Evolutionary conservation across 2,329 filamentous ascomycete genomes (phyloP).

Genomic region (Hypoxylon sp.): DNA sequence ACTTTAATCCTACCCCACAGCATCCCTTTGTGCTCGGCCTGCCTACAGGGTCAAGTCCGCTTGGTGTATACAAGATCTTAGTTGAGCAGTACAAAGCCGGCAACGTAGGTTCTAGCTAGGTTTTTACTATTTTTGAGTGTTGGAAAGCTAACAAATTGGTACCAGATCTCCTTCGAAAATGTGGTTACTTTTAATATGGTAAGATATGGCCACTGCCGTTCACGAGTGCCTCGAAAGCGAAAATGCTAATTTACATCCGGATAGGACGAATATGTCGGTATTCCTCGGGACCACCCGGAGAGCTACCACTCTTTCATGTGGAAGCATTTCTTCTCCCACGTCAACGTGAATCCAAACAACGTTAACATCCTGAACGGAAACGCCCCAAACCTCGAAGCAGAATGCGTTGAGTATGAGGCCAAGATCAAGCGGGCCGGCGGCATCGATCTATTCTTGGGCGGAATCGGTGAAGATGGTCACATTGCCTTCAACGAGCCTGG

Average conservation of each 20-base stretch:
- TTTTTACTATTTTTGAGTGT: constrained; percentile 3
- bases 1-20: constrained; percentile 79
- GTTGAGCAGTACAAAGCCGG: constrained; percentile 80
- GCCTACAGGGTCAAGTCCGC: constrained; percentile 85
- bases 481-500: constrained; percentile 94
- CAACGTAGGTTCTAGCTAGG: constrained; percentile 58
- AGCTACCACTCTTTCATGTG: constrained; percentile 96
- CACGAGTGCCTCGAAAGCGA: neutral
- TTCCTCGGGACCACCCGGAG: constrained; percentile 85
- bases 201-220: constrained; percentile 48
- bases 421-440: constrained; percentile 81
- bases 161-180: constrained; percentile 85
- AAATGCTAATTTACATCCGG: constrained; percentile 32
- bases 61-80: constrained; percentile 82
- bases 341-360: constrained; percentile 85
- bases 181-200: constrained; percentile 95
- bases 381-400: constrained; percentile 79
- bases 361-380: constrained; percentile 90
- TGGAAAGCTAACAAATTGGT: constrained; percentile 55
- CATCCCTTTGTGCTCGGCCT: constrained; percentile 87
- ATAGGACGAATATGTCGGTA: constrained; percentile 87
- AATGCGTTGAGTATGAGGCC: constrained; percentile 84
- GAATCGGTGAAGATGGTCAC: constrained; percentile 88
- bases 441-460: constrained; percentile 88
- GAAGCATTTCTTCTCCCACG: constrained; percentile 89